These are phyloP conservation scores for Suhomyces xylopsoci DNA, from an alignment of 805 yeast genomes.

Conservation along the genomic window DNA sequence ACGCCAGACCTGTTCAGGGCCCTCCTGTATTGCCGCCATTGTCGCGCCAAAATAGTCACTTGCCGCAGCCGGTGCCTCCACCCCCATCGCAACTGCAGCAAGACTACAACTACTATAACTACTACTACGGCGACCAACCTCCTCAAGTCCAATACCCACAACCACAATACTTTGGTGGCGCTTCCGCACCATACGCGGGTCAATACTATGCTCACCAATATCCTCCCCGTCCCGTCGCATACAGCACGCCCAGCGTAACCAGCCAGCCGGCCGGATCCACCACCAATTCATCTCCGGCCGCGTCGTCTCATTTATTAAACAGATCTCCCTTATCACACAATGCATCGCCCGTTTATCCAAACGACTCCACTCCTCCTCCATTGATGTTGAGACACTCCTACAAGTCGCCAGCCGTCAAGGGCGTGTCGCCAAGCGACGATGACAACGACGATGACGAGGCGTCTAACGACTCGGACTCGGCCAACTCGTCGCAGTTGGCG, in stretches of 20 bases:
- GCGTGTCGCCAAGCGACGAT: slow-evolving; percentile 1
- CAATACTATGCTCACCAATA: background rate
- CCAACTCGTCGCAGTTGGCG: slow-evolving; percentile 1
- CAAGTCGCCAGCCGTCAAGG: slow-evolving; percentile 2
- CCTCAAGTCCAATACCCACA: background rate
- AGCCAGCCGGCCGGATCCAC: background rate
- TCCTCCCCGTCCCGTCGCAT: background rate
- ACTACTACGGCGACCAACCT: slow-evolving; percentile 9
- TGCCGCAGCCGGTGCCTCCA: slow-evolving; percentile 1
- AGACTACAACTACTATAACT: slow-evolving; percentile 12
- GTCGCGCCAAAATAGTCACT: slow-evolving; percentile 3
- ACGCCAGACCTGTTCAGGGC: background rate
- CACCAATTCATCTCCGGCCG: background rate
- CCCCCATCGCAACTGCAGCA: background rate
- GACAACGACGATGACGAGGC: slow-evolving; percentile 3
- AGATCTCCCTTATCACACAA: slow-evolving; percentile 9
- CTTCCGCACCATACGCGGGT: background rate
- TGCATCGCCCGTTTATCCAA: slow-evolving; percentile 10
- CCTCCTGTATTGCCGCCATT: slow-evolving; percentile 8
- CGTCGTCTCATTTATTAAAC: background rate
- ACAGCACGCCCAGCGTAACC: background rate
- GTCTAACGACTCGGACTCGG: slow-evolving; percentile 2
- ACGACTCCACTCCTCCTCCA: slow-evolving; percentile 11
- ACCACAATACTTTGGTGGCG: background rate
- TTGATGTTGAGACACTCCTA: slow-evolving; percentile 5